These are phyloP conservation scores for Coprinopsis strossmayeri DNA, from an alignment of 768 basidiomycete species.

Conservation along the genomic window DNA sequence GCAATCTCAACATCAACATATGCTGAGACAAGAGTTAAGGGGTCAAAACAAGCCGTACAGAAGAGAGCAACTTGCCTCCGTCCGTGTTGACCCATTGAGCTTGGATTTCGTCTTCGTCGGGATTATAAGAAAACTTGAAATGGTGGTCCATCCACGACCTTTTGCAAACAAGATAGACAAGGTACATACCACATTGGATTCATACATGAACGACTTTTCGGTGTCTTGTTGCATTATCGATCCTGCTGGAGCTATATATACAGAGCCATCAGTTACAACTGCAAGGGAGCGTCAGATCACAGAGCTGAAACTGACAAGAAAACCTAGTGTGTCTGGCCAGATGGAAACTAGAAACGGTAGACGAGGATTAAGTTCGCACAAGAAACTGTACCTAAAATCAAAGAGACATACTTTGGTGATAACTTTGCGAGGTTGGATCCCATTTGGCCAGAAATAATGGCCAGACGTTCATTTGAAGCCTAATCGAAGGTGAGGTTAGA, in stretches of 20 bases:
- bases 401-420: constrained; percentile 4
- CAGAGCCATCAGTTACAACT: too few species aligned
- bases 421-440: constrained; percentile 1
- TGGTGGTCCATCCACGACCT: neutral
- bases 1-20: constrained; percentile 13
- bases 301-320: constrained; percentile 7
- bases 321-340: constrained; percentile 14
- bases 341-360: constrained; percentile 13
- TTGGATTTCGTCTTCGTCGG: constrained; percentile 15
- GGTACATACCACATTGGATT: constrained; percentile 13
- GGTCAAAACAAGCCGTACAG: neutral
- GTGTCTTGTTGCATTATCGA: constrained; percentile 12
- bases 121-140: constrained; percentile 15
- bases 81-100: constrained; percentile 18
- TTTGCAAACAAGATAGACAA: neutral
- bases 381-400: neutral
- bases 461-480: constrained; percentile 7
- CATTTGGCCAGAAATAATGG: constrained; percentile 1
- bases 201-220: constrained; percentile 9
- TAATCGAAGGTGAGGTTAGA: too few species aligned
- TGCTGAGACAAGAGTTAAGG: constrained; percentile 4
- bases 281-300: neutral
- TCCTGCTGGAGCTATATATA: constrained; percentile 10
- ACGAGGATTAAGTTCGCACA: neutral
- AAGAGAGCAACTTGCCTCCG: constrained; percentile 8